phyloP scores from a whole-genome alignment of 2,329 filamentous ascomycete genomes.

The Bipolaris oryzae region DNA sequence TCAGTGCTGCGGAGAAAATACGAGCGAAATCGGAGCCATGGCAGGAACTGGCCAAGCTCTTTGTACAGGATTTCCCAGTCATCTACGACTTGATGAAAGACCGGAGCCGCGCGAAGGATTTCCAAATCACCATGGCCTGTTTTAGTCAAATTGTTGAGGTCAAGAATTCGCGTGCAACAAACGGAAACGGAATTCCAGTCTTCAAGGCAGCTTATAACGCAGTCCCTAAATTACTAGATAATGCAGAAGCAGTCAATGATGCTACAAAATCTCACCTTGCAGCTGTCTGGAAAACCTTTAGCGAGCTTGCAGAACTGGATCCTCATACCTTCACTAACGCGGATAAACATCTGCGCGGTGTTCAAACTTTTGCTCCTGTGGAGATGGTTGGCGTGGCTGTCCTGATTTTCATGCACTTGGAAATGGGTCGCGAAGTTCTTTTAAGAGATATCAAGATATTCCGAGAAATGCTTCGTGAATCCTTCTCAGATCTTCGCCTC shows the following conservation, averaged over 20 bases:
- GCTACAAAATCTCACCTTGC: conserved; percentile 41
- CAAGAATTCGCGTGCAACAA: conserved; percentile 29
- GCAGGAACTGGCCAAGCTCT: conserved; percentile 53
- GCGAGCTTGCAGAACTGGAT: conserved; percentile 34
- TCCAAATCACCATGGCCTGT: conserved; percentile 42
- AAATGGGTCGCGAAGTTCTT: conserved; percentile 34
- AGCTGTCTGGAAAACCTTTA: conserved; percentile 41
- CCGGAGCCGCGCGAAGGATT: conserved; percentile 38
- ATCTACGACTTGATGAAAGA: conserved; percentile 45
- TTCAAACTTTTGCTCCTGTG: conserved; percentile 46
- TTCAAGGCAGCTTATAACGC: conserved; percentile 29
- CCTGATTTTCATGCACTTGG: conserved; percentile 42
- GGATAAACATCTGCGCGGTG: conserved; percentile 29
- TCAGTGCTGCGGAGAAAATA: conserved; percentile 56
- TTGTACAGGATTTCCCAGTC: conserved; percentile 51
- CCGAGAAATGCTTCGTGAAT: conserved; percentile 32
- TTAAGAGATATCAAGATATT: conserved; percentile 40
- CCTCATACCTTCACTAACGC: conserved; percentile 39
- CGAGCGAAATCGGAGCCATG: conserved; percentile 53
- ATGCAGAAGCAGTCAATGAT: conserved; percentile 35
- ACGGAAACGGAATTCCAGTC: conserved; percentile 26
- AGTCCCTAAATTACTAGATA: conserved; percentile 36
- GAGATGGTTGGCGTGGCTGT: conserved; percentile 45
- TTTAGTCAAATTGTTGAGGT: conserved; percentile 49
- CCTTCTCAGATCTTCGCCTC: conserved; percentile 39